Conservation (phyloP, 2,329 filamentous ascomycete genomes). For the Plenodomus tracheiphilus region DNA sequence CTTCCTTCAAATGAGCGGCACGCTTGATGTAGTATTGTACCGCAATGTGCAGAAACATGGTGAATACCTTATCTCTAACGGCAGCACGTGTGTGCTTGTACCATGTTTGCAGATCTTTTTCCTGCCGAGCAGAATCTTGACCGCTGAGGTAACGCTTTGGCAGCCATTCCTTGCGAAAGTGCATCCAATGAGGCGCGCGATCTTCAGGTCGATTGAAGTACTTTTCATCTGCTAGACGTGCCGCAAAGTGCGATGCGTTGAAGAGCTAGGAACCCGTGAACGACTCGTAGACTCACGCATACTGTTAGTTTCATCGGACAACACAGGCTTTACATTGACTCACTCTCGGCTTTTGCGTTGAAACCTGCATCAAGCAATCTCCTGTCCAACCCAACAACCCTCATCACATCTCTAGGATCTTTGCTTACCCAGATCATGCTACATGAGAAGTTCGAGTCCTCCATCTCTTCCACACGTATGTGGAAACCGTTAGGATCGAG, state of each 20-base stretch:
- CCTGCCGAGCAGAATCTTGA: neutral
- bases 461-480: constrained; percentile 30
- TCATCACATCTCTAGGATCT: constrained; percentile 22
- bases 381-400: constrained; percentile 21
- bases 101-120: constrained; percentile 17
- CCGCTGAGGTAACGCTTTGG: constrained; percentile 20
- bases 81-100: constrained; percentile 15
- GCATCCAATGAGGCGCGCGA: constrained; percentile 18
- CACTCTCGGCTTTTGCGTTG: constrained; percentile 21
- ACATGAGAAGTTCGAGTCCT: constrained; percentile 19
- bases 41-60: constrained; percentile 20
- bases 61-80: constrained; percentile 27
- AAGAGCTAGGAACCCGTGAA: constrained; percentile 28
- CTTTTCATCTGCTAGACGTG: constrained; percentile 22
- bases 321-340: constrained; percentile 1
- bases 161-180: constrained; percentile 29
- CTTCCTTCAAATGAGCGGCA: constrained; percentile 11
- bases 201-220: constrained; percentile 19
- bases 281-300: constrained; percentile 23
- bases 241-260: constrained; percentile 26
- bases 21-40: constrained; percentile 25
- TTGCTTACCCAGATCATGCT: constrained; percentile 29
- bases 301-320: neutral
- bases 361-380: constrained; percentile 23
- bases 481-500: constrained; percentile 27